Conservation (phyloP, 192 early-diverging fungal species). For the Coemansia sp. region DNA sequence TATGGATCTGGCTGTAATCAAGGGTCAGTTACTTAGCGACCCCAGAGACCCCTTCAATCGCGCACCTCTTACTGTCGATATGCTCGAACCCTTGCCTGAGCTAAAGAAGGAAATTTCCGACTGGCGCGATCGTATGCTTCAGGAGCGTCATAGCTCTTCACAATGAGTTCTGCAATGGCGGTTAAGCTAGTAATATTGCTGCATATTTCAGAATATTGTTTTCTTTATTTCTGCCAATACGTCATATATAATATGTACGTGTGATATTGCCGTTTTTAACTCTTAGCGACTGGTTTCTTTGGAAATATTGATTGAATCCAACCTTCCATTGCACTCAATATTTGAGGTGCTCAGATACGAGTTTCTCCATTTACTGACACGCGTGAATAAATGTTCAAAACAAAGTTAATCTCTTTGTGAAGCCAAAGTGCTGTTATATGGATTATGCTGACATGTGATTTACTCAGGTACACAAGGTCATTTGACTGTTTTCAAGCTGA, state of each 20-base stretch:
- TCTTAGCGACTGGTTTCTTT: too few relatives aligned
- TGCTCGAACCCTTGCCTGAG: constrained; percentile 78
- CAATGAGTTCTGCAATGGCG: background rate
- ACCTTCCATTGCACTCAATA: too few relatives aligned
- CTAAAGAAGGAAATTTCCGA: constrained; percentile 41
- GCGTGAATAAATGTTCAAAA: too few relatives aligned
- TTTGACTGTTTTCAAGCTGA: too few relatives aligned
- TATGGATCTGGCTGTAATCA: constrained; percentile 88
- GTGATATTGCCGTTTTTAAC: too few relatives aligned
- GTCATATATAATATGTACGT: background rate
- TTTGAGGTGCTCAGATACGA: too few relatives aligned
- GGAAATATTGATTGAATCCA: too few relatives aligned
- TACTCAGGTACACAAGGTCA: too few relatives aligned
- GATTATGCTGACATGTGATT: too few relatives aligned
- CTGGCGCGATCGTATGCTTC: constrained; percentile 39
- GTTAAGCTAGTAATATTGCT: background rate
- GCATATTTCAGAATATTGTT: background rate
- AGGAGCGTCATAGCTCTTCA: constrained; percentile 11
- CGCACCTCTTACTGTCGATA: constrained; percentile 78
- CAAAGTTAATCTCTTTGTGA: too few relatives aligned
- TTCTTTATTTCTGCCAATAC: background rate
- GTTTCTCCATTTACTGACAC: too few relatives aligned
- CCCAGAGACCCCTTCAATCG: constrained; percentile 93
- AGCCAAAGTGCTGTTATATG: too few relatives aligned
- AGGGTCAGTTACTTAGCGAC: constrained; percentile 83